Conservation (phyloP, 371 early-diverging fungal genomes). For the Rhizopus microsporus region DNA sequence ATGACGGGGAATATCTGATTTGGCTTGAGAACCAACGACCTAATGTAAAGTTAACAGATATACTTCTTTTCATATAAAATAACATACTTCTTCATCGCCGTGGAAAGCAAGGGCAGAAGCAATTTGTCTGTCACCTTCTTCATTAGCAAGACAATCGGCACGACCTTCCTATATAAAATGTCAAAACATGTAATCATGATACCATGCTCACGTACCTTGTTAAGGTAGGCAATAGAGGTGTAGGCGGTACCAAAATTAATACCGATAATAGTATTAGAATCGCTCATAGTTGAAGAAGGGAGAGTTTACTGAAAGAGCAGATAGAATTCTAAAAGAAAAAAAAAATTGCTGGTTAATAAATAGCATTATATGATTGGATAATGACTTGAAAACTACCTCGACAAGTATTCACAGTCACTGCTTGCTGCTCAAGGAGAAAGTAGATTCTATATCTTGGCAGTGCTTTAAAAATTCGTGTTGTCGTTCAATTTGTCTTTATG, state of each 20-base stretch:
- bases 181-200: constrained; percentile 54
- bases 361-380: too few species aligned
- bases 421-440: too few species aligned
- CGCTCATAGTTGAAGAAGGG: constrained; percentile 29
- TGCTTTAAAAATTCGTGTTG: too few species aligned
- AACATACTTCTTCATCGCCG: constrained; percentile 79
- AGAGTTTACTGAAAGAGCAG: not conserved
- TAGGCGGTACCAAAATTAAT: constrained; percentile 89
- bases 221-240: constrained; percentile 87
- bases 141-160: constrained; percentile 94
- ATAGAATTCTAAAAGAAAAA: constrained; percentile 4
- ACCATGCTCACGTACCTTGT: constrained; percentile 63
- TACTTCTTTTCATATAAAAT: not conserved
- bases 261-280: constrained; percentile 66
- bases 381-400: too few species aligned
- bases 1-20: constrained; percentile 87
- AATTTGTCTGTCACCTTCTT: constrained; percentile 95
- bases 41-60: constrained; percentile 21
- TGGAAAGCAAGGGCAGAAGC: constrained; percentile 92
- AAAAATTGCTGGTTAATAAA: constrained; percentile 10
- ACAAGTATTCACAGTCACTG: too few species aligned
- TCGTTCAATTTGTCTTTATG: too few species aligned
- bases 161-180: constrained; percentile 70
- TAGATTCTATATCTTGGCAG: too few species aligned
- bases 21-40: constrained; percentile 92